Evolutionary conservation across 2,329 filamentous ascomycete genomes (phyloP), one percentile per base, ranked within the genome.

Genomic region (Calonectria fujianensis): DNA sequence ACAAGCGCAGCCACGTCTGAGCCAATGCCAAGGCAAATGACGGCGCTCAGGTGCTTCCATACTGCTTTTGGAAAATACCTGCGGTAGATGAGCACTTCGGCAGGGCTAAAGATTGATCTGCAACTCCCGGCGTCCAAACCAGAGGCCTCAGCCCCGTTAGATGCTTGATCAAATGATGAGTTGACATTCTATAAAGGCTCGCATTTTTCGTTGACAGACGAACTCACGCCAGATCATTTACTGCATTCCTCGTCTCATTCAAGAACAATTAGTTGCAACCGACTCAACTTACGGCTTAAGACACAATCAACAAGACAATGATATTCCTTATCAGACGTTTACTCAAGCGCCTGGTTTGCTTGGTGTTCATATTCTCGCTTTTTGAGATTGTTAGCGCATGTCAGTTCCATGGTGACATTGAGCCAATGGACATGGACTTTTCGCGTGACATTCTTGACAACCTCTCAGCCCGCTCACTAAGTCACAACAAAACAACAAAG

Each of bases 371-470:
- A 7, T 32, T 39, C 1, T 48, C 39, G 11, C 27, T 64, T 9
- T 45, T 16, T 20, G 45, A 18, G 18, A 2, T 24, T 20, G 27
- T 29, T 2, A 29, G 51, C 6, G 51, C 66, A 32, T 69, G 66
- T 10, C 66, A 69, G 27, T 69, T 69, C 16, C 51, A 69, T 27
- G 51, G 66, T 5, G 51, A 59, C 13, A 32, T 48, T 48, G 13
- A 39, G 27, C 51, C 51, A 16, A 57, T 59, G 35, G 18, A 69
- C 27, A 45, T 57, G 18, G 66, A 69, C 16, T 48, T 45, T 20
- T 59, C n/a, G 27, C 27, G 14, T n/a, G 66, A 69, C 35, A 59
- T 69, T n/a, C 24, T 45, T 1, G 66, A 69, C 16, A 69, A 69
- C 9, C 24, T 69, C 5, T 45, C 51, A 6, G 66, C 66, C 29